Percentiles rank a stretch among this genome's conserved stretches.
Conservation (phyloP, 2,329 filamentous ascomycete genomes). For the Biscogniauxia mediterranea region DNA sequence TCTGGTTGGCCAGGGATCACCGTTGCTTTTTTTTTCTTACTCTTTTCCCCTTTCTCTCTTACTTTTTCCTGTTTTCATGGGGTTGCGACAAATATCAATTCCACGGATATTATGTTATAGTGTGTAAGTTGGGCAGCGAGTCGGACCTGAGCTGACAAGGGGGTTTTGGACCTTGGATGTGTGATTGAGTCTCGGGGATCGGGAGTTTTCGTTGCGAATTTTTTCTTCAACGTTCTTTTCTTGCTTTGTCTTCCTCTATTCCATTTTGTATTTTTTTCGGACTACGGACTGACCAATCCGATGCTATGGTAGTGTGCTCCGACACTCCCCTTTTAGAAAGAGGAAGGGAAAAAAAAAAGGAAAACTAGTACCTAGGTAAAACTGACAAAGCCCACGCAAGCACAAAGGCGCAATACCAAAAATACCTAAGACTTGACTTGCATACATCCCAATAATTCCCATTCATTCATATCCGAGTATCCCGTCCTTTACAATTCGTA, state of each 20-base stretch:
- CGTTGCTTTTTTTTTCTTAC: background rate
- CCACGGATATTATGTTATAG: conserved; percentile 12
- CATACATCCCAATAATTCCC: background rate
- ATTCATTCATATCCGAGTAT: background rate
- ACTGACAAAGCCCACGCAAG: background rate
- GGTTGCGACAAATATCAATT: conserved; percentile 8
- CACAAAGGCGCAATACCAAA: background rate
- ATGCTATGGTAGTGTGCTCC: background rate
- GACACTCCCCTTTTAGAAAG: background rate
- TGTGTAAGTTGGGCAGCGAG: background rate
- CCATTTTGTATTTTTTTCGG: background rate
- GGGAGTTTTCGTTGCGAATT: background rate
- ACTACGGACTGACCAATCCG: background rate
- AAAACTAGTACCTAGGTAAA: too few relatives aligned
- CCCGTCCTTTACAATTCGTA: background rate
- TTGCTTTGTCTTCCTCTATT: conserved; percentile 5
- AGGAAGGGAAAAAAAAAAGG: background rate
- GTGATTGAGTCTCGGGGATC: background rate
- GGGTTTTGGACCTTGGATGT: background rate
- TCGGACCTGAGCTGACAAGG: background rate
- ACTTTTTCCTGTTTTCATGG: background rate
- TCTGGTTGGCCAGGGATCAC: background rate
- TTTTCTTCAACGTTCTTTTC: background rate
- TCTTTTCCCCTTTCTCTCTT: background rate
- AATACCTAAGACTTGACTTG: background rate